Base-by-base conservation (phyloP, 2,329 filamentous ascomycete genomes). In the Diaporthe helianthi region DNA sequence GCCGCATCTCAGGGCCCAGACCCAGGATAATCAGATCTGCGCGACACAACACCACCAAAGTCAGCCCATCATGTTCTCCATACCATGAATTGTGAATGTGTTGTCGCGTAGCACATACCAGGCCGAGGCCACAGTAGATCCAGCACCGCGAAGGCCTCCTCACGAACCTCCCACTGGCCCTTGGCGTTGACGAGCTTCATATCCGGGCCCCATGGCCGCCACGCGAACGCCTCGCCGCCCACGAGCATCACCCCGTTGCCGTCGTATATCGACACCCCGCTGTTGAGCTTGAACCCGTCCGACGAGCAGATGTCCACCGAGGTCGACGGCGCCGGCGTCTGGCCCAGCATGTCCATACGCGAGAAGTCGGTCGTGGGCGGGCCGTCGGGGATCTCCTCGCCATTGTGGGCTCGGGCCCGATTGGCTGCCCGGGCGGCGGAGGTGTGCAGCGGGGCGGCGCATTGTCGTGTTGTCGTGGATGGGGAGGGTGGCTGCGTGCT, bases 1-100 rank as follows among this genome's bases (percentile, higher is more conserved):
- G 94, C 61, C 90, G 83, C 63, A 96, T 93, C 24, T 86, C 85
- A 24, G 87, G 88, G 0, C 96, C 96, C 4, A 96, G 87, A 1
- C 96, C 96, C n/a, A 99, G 82, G 67, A 99, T 92, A 49, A 99
- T 83, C 22, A 98, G 83, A 83, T 98, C 95, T 93, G 75, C 70
- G 24, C 1, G 24, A 38, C 13, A 10, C 54, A 53, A 53, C 44
- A 7, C 41, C n/a, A n/a, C n/a, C n/a, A 44, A 52, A 41, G 55
- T 67, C 60, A 64, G 58, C 38, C 26, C 31, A 4, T 46, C 33
- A 58, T n/a, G 22, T 36, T 31, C 13, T 12, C 29, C 33, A 15
- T 17, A 46, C 38, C 12, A 29, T 8, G 66, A 31, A 64, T 19
- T 19, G 7, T 12, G 51, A 83, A 88, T 71, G 82, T 5, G 5